These are phyloP conservation scores for Aspergillus glaucus DNA, from an alignment of 2,329 filamentous ascomycete genomes.

Conservation along the genomic window DNA sequence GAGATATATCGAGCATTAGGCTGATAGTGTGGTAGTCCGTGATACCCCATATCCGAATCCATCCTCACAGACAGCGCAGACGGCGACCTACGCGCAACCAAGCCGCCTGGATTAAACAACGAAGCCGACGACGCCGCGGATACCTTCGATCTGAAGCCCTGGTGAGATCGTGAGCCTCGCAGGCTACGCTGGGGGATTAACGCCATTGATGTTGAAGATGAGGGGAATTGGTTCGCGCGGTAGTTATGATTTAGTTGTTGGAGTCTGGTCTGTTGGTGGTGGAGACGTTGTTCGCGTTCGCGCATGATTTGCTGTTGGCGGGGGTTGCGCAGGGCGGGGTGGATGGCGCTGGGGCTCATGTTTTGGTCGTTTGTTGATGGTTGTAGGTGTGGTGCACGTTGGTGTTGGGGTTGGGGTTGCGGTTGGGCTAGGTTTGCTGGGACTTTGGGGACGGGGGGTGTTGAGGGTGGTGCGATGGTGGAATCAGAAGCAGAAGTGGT, in stretches of 20 bases:
- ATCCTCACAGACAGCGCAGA: too few species aligned
- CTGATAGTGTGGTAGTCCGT: neutral
- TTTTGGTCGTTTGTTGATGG: neutral
- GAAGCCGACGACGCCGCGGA: neutral
- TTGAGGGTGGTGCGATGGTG: slow-evolving; percentile 2
- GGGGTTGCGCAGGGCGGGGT: slow-evolving; percentile 9
- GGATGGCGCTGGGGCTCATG: slow-evolving; percentile 7
- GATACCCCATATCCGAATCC: neutral
- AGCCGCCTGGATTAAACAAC: neutral
- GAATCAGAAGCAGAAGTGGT: neutral
- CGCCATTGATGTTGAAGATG: neutral
- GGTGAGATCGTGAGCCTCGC: neutral
- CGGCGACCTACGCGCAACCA: neutral
- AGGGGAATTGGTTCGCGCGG: neutral
- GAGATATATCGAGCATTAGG: neutral
- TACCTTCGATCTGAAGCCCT: neutral
- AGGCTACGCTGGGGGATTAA: neutral
- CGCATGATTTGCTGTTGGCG: slow-evolving; percentile 8
- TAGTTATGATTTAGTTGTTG: neutral
- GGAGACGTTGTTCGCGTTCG: slow-evolving; percentile 6
- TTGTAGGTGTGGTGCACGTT: neutral
- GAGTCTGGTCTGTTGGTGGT: neutral
- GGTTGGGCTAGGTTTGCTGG: neutral
- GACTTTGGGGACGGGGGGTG: slow-evolving; percentile 1
- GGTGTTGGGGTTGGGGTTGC: neutral